phyloP scores from a whole-genome alignment of 2,329 filamentous ascomycete genomes.

The Penicillium aurantiogriseum region DNA sequence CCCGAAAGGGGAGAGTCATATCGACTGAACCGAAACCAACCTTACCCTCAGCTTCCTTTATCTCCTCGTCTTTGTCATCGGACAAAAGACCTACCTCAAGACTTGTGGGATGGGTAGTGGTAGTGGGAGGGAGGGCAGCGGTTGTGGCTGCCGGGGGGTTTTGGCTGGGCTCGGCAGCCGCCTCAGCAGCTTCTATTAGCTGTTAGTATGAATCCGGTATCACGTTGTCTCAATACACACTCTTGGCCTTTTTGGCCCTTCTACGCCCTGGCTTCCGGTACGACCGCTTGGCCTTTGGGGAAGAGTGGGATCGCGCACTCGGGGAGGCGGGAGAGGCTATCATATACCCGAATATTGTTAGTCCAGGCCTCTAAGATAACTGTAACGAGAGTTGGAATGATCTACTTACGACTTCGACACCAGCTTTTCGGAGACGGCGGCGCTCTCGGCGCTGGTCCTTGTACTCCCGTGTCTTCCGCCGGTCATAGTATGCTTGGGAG shows the following conservation, averaged over 20 bases:
- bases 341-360: neutral
- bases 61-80: too few relatives aligned
- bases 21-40: neutral
- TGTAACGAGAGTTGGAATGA: neutral
- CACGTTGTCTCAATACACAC: neutral
- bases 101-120: too few relatives aligned
- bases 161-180: too few relatives aligned
- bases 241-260: neutral
- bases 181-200: neutral
- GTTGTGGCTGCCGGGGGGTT: too few relatives aligned
- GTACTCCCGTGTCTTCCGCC: neutral
- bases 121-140: too few relatives aligned
- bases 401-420: neutral
- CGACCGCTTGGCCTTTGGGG: neutral
- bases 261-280: neutral
- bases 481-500: neutral
- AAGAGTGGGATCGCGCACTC: neutral
- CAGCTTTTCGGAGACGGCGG: neutral
- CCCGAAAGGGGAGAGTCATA: neutral
- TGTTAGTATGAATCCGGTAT: too few relatives aligned
- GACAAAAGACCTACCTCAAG: too few relatives aligned
- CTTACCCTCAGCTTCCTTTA: too few relatives aligned
- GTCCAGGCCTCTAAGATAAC: neutral
- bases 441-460: neutral
- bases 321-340: neutral